Percentiles rank a stretch among this genome's conserved stretches.
These are phyloP conservation scores for Tremella fuciformis DNA, from an alignment of 768 basidiomycete genomes.

Conservation along the genomic window DNA sequence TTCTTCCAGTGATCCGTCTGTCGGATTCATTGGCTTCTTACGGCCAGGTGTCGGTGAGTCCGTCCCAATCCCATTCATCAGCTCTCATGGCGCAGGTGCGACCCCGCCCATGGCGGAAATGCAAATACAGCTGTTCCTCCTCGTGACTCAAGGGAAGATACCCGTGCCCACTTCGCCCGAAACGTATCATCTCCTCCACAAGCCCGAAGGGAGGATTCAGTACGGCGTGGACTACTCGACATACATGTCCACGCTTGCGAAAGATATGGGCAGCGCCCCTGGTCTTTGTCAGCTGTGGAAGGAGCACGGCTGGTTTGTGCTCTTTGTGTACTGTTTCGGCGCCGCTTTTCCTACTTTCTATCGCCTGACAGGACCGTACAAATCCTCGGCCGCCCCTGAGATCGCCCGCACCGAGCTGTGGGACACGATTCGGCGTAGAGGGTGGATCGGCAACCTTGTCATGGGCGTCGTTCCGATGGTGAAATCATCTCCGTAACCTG, in stretches of 20 bases:
- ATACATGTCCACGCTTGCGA: slow-evolving; percentile 62
- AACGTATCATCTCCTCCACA: slow-evolving; percentile 60
- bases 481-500: slow-evolving; percentile 10
- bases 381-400: slow-evolving; percentile 53
- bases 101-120: slow-evolving; percentile 64
- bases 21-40: slow-evolving; percentile 62
- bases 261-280: slow-evolving; percentile 61
- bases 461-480: slow-evolving; percentile 60
- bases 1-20: slow-evolving; percentile 53
- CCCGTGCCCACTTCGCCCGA: slow-evolving; percentile 55
- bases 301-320: slow-evolving; percentile 58
- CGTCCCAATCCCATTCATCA: slow-evolving; percentile 2
- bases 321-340: slow-evolving; percentile 61
- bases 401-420: slow-evolving; percentile 61
- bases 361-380: slow-evolving; percentile 60
- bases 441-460: slow-evolving; percentile 59
- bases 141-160: slow-evolving; percentile 54
- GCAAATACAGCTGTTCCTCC: slow-evolving; percentile 63
- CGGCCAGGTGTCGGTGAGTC: slow-evolving; percentile 60
- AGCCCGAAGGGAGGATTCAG: slow-evolving; percentile 59
- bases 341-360: slow-evolving; percentile 64
- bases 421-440: slow-evolving; percentile 62
- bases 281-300: slow-evolving; percentile 57
- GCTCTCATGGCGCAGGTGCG: slow-evolving; percentile 45
- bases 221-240: slow-evolving; percentile 62